Conservation (phyloP, 768 basidiomycete species). For the Termitomyces heimii region DNA sequence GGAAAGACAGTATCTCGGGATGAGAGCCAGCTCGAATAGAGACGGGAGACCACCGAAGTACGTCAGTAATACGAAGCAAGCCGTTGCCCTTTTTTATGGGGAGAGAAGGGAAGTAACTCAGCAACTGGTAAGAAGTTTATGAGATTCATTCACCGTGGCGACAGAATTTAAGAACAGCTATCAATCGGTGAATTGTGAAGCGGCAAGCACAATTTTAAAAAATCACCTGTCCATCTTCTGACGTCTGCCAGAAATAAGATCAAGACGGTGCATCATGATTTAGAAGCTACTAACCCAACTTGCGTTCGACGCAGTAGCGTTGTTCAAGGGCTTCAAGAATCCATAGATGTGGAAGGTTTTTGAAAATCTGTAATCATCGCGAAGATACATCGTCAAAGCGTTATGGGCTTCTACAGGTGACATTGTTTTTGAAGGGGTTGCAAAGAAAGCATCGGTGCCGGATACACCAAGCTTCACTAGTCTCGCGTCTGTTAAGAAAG, state of each 20-base stretch:
- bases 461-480: slow-evolving; percentile 35
- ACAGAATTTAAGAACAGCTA: slow-evolving; percentile 32
- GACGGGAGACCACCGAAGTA: slow-evolving; percentile 41
- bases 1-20: slow-evolving; percentile 44
- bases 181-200: slow-evolving; percentile 1
- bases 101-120: not conserved
- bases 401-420: slow-evolving; percentile 45
- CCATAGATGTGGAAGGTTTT: slow-evolving; percentile 36
- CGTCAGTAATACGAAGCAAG: slow-evolving; percentile 41
- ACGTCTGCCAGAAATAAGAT: slow-evolving; percentile 23
- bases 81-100: slow-evolving; percentile 38
- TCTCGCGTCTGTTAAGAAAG: slow-evolving; percentile 40
- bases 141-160: slow-evolving; percentile 29
- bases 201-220: not conserved
- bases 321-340: slow-evolving; percentile 33
- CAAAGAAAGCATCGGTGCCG: slow-evolving; percentile 38
- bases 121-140: not conserved
- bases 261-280: not conserved
- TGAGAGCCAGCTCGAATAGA: slow-evolving; percentile 29
- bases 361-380: slow-evolving; percentile 37
- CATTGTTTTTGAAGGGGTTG: slow-evolving; percentile 22
- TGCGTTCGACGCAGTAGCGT: slow-evolving; percentile 29
- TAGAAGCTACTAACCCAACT: slow-evolving; percentile 31
- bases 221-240: slow-evolving; percentile 47
- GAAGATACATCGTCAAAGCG: slow-evolving; percentile 34